phyloP scores from a whole-genome alignment of 148 eudicot genomes.

The Chenopodium berlandieri region DNA sequence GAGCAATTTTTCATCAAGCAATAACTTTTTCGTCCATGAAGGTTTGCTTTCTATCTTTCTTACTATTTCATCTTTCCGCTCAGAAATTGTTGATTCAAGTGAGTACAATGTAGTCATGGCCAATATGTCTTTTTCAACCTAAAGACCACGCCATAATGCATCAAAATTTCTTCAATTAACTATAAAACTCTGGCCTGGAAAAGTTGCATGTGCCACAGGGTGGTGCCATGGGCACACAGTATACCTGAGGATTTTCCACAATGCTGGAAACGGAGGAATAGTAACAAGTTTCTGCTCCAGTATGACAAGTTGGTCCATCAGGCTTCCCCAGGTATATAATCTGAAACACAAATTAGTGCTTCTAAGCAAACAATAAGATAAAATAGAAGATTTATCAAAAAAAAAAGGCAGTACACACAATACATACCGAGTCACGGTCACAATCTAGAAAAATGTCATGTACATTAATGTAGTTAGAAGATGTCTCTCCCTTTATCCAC shows the following conservation, averaged over 20 bases:
- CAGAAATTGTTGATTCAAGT: constrained; percentile 66
- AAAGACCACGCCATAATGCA: background rate
- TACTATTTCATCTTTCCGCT: constrained; percentile 56
- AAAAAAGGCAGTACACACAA: background rate
- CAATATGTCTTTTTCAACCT: constrained; percentile 51
- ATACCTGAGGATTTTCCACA: constrained; percentile 51
- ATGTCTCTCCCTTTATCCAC: constrained; percentile 97
- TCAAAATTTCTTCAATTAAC: background rate
- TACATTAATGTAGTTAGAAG: constrained; percentile 83
- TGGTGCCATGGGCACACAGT: background rate
- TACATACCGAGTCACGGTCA: constrained; percentile 87
- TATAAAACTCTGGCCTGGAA: background rate
- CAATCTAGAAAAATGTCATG: constrained; percentile 81
- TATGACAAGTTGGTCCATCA: constrained; percentile 94
- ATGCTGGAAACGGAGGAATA: constrained; percentile 61
- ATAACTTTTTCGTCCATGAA: constrained; percentile 86
- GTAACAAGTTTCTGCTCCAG: constrained; percentile 96
- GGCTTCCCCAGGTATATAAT: constrained; percentile 90
- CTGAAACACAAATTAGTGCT: constrained; percentile 31
- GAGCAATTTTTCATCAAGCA: constrained; percentile 60
- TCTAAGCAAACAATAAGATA: background rate
- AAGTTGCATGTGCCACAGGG: constrained; percentile 1
- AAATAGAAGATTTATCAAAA: background rate
- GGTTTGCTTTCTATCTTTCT: constrained; percentile 49
- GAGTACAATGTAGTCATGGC: constrained; percentile 75